A percentile compares a stretch with the other conserved stretches of the same genome.
These are phyloP conservation scores for Talaromyces piceae DNA, from an alignment of 2,329 filamentous ascomycete genomes.

Conservation along the genomic window DNA sequence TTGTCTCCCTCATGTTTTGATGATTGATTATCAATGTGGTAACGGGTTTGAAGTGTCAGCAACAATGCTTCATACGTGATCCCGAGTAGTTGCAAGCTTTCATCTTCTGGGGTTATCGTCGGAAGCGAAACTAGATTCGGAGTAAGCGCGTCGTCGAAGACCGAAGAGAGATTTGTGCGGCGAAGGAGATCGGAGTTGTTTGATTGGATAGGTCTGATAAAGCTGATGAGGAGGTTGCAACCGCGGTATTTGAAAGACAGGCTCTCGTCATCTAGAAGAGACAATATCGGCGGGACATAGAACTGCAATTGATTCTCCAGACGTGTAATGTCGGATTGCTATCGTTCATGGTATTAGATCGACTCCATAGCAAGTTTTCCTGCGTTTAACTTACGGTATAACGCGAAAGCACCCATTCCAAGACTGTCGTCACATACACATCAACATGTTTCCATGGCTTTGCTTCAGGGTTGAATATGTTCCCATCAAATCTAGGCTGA, in stretches of 20 bases:
- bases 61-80: slow-evolving; percentile 62
- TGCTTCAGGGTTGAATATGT: slow-evolving; percentile 26
- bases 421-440: slow-evolving; percentile 28
- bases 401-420: slow-evolving; percentile 29
- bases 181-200: slow-evolving; percentile 33
- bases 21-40: slow-evolving; percentile 20
- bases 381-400: slow-evolving; percentile 25
- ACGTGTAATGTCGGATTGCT: slow-evolving; percentile 18
- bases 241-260: slow-evolving; percentile 31
- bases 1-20: slow-evolving; percentile 12
- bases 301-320: slow-evolving; percentile 39
- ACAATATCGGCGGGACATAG: slow-evolving; percentile 37
- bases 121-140: slow-evolving; percentile 72
- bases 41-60: slow-evolving; percentile 44
- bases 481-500: slow-evolving; percentile 29
- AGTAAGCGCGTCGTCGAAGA: slow-evolving; percentile 38
- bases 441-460: slow-evolving; percentile 34
- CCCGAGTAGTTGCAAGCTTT: slow-evolving; percentile 58
- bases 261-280: slow-evolving; percentile 37
- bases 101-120: slow-evolving; percentile 63
- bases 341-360: background rate
- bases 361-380: background rate
- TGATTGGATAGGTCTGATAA: slow-evolving; percentile 28
- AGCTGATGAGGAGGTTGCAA: slow-evolving; percentile 27
- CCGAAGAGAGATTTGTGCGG: slow-evolving; percentile 37